Evolutionary conservation across 2,329 filamentous ascomycete genomes (phyloP).

Genomic region (Huntiella abstrusa): DNA sequence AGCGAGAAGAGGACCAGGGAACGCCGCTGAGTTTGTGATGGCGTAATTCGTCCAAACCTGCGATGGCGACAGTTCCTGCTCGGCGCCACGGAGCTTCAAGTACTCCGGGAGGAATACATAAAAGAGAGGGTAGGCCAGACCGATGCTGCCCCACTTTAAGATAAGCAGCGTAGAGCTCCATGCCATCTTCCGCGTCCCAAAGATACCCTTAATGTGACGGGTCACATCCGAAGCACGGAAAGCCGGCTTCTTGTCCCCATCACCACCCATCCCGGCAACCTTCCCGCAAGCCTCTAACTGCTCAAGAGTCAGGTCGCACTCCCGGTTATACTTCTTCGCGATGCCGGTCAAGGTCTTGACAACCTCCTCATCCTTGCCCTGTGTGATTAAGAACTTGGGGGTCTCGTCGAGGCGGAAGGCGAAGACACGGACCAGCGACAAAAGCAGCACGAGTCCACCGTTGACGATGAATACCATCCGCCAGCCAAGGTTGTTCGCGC

Average conservation of each 20-base stretch:
- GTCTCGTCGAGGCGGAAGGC: conserved; percentile 29
- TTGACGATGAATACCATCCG: conserved; percentile 27
- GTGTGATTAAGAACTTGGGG: conserved; percentile 26
- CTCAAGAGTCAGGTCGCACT: conserved; percentile 20
- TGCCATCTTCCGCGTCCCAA: conserved; percentile 38
- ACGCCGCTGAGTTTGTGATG: conserved; percentile 46
- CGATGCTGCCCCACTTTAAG: conserved; percentile 51
- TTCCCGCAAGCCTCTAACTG: conserved; percentile 25
- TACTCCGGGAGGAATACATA: conserved; percentile 50
- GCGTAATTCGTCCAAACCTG: conserved; percentile 57
- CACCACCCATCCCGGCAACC: conserved; percentile 20
- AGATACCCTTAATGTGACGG: conserved; percentile 46
- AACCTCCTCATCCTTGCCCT: conserved; percentile 26
- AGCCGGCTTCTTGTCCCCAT: conserved; percentile 11
- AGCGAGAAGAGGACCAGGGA: conserved; percentile 51
- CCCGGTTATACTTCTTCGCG: conserved; percentile 21
- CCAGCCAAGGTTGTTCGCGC: conserved; percentile 30
- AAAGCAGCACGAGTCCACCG: conserved; percentile 23
- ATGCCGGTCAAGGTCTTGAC: conserved; percentile 28
- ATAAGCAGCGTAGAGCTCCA: conserved; percentile 46
- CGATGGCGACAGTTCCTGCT: conserved; percentile 32
- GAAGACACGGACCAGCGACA: conserved; percentile 26
- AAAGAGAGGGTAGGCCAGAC: conserved; percentile 55
- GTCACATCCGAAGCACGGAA: conserved; percentile 19
- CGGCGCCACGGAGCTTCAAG: conserved; percentile 29